Base-by-base conservation (phyloP, 768 basidiomycete genomes). In the Mycena galericulata region DNA sequence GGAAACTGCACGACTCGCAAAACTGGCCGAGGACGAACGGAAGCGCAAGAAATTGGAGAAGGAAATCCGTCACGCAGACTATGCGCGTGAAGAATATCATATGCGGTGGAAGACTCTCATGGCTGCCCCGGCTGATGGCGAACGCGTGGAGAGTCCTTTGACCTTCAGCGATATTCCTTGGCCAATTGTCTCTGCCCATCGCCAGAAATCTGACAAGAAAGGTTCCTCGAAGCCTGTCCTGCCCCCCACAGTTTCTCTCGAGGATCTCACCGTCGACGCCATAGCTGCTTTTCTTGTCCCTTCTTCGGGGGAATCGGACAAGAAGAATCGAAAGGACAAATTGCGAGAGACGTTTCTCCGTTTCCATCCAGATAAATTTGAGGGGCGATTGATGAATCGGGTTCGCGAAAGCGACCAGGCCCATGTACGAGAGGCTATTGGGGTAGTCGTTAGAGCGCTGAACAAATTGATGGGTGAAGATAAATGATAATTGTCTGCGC, bases 301-400 rank as follows among this genome's bases (percentile, higher is more conserved):
- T 2, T 45, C 61, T 36, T 24, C 47, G 62, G 75, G 67, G 54
- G 80, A 79, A 22, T 65, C 65, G 24, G 75, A 76, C 36, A 87
- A 82, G 76, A 87, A 84, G 74, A 82, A 81, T 36, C 80, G 84
- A 53, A 90, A 87, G 75, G 90, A 92, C 22, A 89, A 84, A 68
- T 73, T 93, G 49, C 82, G 90, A 72, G 92, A 92, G 78, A 85
- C 90, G 0, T 83, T 92, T 72, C 77, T 93, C 27, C 89, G 92
- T 22, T 94, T 91, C 75, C 92, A 94, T 74, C 92, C 92, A 2
- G 92, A 94, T 77, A 94, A 94, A 75, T 93, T 93, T 60, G 91
- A 94, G 75, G 91, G 92, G 22, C 84, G 92, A 36, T 79, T 93
- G 53, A 88, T 92, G 85, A 75, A 76, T 54, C 81, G 82, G 6